A percentile compares a stretch with the other conserved stretches of the same genome.
Evolutionary conservation across 2,329 filamentous ascomycete genomes (phyloP).

Genomic region (Fusarium proliferatum): DNA sequence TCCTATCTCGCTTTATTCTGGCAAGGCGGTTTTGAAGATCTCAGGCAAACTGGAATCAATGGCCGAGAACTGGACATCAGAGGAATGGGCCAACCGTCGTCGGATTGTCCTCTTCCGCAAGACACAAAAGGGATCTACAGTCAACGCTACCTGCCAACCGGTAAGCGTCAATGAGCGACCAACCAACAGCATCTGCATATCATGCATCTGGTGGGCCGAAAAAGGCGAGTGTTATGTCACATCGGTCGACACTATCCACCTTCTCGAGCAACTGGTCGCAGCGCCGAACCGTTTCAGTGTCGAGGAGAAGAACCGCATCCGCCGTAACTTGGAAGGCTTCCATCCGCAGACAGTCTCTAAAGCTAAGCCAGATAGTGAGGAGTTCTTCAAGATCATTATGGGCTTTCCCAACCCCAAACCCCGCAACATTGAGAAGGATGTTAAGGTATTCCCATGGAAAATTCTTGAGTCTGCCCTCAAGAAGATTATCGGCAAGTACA

Average conservation of each 20-base stretch:
- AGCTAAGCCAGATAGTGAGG: slow-evolving; percentile 89
- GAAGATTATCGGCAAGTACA: slow-evolving; percentile 99
- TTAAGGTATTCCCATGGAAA: slow-evolving; percentile 98
- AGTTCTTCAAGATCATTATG: slow-evolving; percentile 99
- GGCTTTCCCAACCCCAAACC: slow-evolving; percentile 94
- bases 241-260: slow-evolving; percentile 94
- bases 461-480: slow-evolving; percentile 87
- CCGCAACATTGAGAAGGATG: slow-evolving; percentile 97
- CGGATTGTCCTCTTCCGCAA: slow-evolving; percentile 91
- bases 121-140: slow-evolving; percentile 82
- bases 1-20: slow-evolving; percentile 82
- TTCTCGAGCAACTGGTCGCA: slow-evolving; percentile 91
- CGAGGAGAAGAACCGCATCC: slow-evolving; percentile 98
- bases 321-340: slow-evolving; percentile 94
- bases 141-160: slow-evolving; percentile 82
- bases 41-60: slow-evolving; percentile 86
- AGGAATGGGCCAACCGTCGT: slow-evolving; percentile 82
- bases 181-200: slow-evolving; percentile 90
- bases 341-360: slow-evolving; percentile 94
- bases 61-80: slow-evolving; percentile 83
- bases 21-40: slow-evolving; percentile 87
- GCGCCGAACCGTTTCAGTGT: slow-evolving; percentile 83
- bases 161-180: slow-evolving; percentile 83
- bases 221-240: slow-evolving; percentile 93
- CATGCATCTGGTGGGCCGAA: slow-evolving; percentile 97